A percentile compares a stretch with the other conserved stretches of the same genome.
Evolutionary conservation across 768 basidiomycete genomes (phyloP).

Genomic region (Podaxis sp.): DNA sequence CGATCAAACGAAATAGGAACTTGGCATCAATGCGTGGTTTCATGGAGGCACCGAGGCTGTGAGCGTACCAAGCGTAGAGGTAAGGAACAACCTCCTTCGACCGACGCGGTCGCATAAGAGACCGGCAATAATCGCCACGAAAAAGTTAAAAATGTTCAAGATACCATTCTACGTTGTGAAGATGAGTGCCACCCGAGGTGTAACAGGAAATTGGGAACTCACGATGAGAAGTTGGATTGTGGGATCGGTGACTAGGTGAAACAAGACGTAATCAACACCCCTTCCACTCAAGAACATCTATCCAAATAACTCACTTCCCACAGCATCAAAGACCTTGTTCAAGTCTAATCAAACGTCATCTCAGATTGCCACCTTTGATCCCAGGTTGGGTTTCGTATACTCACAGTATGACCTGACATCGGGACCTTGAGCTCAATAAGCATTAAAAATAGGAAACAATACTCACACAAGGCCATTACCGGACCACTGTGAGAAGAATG

Average conservation of each 20-base stretch:
- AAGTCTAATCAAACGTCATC: constrained; percentile 32
- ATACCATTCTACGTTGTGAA: constrained; percentile 44
- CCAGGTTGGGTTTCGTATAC: background rate
- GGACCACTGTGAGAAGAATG: constrained; percentile 62
- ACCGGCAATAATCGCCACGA: constrained; percentile 49
- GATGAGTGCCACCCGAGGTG: background rate
- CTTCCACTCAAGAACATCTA: background rate
- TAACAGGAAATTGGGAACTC: constrained; percentile 15
- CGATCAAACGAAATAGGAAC: constrained; percentile 11
- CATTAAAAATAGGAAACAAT: constrained; percentile 18
- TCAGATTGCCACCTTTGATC: background rate
- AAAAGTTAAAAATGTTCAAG: constrained; percentile 56
- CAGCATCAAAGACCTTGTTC: constrained; percentile 51
- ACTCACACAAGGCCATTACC: constrained; percentile 49
- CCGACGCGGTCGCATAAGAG: constrained; percentile 50
- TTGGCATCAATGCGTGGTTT: constrained; percentile 1
- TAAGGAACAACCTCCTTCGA: constrained; percentile 49
- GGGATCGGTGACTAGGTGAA: constrained; percentile 38
- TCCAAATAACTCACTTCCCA: constrained; percentile 37
- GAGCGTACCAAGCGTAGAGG: constrained; percentile 37
- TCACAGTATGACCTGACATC: constrained; percentile 45
- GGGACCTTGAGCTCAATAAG: background rate
- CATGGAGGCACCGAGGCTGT: background rate
- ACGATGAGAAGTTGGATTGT: constrained; percentile 43
- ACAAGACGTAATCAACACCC: background rate